Evolutionary conservation across 352 stramenopile genomes (phyloP).

Genomic region (Pythium chondricola): DNA sequence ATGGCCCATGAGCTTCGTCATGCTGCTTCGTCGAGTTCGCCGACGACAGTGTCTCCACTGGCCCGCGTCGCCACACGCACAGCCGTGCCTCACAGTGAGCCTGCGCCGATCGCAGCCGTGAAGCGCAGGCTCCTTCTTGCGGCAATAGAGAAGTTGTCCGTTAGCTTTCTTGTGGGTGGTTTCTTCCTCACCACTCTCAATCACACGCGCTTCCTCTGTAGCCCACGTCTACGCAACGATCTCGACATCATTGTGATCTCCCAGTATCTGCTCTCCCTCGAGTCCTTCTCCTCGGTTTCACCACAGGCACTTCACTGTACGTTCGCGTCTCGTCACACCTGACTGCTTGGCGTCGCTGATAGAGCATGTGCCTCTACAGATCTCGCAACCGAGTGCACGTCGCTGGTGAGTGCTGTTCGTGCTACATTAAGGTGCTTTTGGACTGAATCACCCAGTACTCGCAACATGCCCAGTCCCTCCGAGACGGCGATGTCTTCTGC

Average conservation of each 20-base stretch:
- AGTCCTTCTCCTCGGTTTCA: slow-evolving; percentile 31
- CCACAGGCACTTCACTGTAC: slow-evolving; percentile 51
- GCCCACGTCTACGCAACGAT: slow-evolving; percentile 46
- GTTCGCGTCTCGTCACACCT: background rate
- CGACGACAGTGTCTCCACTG: too few relatives aligned
- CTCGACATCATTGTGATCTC: slow-evolving; percentile 47
- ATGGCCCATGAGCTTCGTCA: too few relatives aligned
- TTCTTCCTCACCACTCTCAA: too few relatives aligned
- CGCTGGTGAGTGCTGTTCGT: slow-evolving; percentile 22
- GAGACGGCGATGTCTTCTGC: slow-evolving; percentile 62
- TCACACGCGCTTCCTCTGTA: slow-evolving; percentile 10
- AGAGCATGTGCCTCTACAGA: slow-evolving; percentile 20
- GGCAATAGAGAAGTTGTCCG: slow-evolving; percentile 44
- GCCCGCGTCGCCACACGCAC: too few relatives aligned
- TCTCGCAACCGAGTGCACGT: slow-evolving; percentile 44
- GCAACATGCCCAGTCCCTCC: slow-evolving; percentile 26
- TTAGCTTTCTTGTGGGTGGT: background rate
- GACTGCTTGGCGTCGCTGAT: background rate
- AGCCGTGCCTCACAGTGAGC: slow-evolving; percentile 11
- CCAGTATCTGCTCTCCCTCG: slow-evolving; percentile 37
- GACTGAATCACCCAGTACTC: background rate
- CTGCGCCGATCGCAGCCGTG: slow-evolving; percentile 11
- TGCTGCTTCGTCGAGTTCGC: too few relatives aligned
- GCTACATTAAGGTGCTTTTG: background rate
- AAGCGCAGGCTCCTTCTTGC: slow-evolving; percentile 35